Conservation (phyloP, 352 stramenopile genomes). For the Phytophthora syringae region DNA sequence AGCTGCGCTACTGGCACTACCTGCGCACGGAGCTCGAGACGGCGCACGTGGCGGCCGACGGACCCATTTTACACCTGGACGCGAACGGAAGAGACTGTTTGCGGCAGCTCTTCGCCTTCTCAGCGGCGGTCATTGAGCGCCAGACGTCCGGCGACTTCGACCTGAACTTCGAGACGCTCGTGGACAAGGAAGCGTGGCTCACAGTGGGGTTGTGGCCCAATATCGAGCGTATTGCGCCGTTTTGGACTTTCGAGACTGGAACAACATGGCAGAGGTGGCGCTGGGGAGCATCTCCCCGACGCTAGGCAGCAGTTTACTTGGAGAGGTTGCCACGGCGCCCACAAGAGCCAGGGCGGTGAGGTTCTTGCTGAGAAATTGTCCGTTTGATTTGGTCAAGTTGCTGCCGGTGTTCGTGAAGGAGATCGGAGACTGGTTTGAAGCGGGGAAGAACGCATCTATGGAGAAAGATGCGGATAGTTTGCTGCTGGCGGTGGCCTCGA, state of each 20-base stretch:
- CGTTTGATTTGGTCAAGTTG: constrained; percentile 64
- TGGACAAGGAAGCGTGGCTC: constrained; percentile 81
- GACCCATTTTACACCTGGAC: constrained; percentile 71
- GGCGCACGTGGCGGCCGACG: constrained; percentile 53
- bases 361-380: constrained; percentile 57
- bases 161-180: constrained; percentile 35
- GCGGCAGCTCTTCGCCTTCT: constrained; percentile 63
- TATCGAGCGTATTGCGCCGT: constrained; percentile 78
- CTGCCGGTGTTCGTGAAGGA: constrained; percentile 51
- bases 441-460: constrained; percentile 22
- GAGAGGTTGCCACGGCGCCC: constrained; percentile 23
- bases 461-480: constrained; percentile 52
- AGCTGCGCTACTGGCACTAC: constrained; percentile 63
- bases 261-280: constrained; percentile 63
- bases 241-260: constrained; percentile 53
- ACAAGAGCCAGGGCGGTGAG: constrained; percentile 49
- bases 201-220: constrained; percentile 59
- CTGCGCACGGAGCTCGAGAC: constrained; percentile 67
- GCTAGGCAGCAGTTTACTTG: constrained; percentile 16
- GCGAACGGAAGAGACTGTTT: constrained; percentile 73
- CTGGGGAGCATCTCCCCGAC: constrained; percentile 53
- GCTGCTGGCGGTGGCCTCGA: constrained; percentile 44
- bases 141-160: constrained; percentile 31
- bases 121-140: constrained; percentile 53
- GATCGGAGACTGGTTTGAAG: constrained; percentile 62